phyloP scores from a whole-genome alignment of 2,329 filamentous ascomycete genomes.

The Monosporascus sp. region DNA sequence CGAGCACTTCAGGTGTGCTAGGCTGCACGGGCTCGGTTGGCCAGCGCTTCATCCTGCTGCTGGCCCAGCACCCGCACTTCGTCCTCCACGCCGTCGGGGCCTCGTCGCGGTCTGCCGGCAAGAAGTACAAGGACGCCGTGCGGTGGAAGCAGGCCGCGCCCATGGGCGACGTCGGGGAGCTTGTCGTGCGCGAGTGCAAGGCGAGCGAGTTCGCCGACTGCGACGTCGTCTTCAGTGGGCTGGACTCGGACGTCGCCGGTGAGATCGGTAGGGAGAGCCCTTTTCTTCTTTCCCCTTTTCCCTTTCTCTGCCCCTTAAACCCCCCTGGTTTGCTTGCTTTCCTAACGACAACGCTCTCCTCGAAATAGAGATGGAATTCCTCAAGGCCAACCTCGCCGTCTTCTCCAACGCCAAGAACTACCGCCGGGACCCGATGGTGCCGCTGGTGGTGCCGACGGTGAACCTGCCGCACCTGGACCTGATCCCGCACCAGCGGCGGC shows the following conservation, averaged over 20 bases:
- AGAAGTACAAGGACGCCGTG: conserved; percentile 91
- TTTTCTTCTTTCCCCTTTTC: not conserved
- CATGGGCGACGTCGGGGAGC: conserved; percentile 73
- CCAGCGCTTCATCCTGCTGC: conserved; percentile 89
- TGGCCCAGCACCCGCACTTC: conserved; percentile 82
- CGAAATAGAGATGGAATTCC: conserved; percentile 75
- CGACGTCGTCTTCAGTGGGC: conserved; percentile 86
- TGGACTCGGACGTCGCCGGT: conserved; percentile 89
- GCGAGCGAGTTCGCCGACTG: conserved; percentile 81
- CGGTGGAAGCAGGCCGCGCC: conserved; percentile 88
- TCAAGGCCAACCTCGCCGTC: conserved; percentile 80
- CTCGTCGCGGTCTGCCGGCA: conserved; percentile 82
- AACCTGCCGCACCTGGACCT: conserved; percentile 84
- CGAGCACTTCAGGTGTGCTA: conserved; percentile 54
- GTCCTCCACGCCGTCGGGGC: conserved; percentile 85
- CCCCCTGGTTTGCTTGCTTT: not conserved
- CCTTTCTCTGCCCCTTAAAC: not conserved
- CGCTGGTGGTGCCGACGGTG: conserved; percentile 90
- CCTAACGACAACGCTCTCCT: no score
- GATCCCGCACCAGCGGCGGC: conserved; percentile 79
- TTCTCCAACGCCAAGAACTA: conserved; percentile 99
- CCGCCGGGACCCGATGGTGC: conserved; percentile 82
- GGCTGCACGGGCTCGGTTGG: conserved; percentile 93
- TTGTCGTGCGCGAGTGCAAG: conserved; percentile 81
- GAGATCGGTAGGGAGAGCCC: conserved; percentile 64